phyloP scores from a whole-genome alignment of 805 yeast genomes.

The Saccharomyces kudriavzevii region DNA sequence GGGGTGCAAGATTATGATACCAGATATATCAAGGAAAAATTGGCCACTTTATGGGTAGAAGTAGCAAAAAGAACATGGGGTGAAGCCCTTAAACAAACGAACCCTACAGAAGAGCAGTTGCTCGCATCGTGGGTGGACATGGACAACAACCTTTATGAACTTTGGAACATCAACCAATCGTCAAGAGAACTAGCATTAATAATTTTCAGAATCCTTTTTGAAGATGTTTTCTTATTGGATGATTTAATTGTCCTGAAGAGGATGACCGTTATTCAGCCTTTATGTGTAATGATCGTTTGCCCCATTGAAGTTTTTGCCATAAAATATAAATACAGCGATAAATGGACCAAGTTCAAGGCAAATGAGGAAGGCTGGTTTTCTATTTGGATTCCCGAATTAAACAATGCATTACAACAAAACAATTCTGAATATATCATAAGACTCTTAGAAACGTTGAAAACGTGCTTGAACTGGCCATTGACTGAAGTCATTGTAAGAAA shows the following conservation, averaged over 20 bases:
- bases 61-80: constrained; percentile 93
- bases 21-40: constrained; percentile 79
- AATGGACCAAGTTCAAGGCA: constrained; percentile 48
- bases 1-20: constrained; percentile 63
- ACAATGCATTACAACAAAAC: constrained; percentile 37
- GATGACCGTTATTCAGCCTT: constrained; percentile 65
- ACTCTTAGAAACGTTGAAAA: constrained; percentile 72
- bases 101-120: constrained; percentile 35
- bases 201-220: constrained; percentile 79
- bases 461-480: constrained; percentile 85
- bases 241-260: constrained; percentile 85
- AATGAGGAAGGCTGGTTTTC: constrained; percentile 80
- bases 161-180: constrained; percentile 61
- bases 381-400: constrained; percentile 53
- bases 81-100: constrained; percentile 39
- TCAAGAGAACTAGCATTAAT: constrained; percentile 71
- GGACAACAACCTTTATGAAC: constrained; percentile 66
- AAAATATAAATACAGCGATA: constrained; percentile 50
- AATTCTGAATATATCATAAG: constrained; percentile 51
- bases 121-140: constrained; percentile 74
- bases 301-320: constrained; percentile 55
- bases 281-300: constrained; percentile 76
- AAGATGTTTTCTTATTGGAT: constrained; percentile 84
- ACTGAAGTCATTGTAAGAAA: constrained; percentile 64
- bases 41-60: constrained; percentile 86